These are phyloP conservation scores for Ramaria sp. DNA, from an alignment of 768 basidiomycete species.

Conservation along the genomic window DNA sequence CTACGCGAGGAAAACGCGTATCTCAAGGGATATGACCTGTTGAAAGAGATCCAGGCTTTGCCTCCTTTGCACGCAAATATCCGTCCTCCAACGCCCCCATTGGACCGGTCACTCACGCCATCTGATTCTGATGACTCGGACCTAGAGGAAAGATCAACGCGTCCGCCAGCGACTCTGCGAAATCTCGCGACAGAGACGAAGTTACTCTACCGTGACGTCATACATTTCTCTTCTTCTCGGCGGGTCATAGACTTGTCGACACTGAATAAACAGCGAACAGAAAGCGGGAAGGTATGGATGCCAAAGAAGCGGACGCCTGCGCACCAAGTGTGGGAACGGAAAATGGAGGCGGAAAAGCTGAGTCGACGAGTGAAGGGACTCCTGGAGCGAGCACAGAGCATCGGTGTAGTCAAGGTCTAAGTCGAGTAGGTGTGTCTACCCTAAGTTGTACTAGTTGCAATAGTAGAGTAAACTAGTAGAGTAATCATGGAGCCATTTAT, in stretches of 20 bases:
- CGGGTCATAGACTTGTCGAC: slow-evolving; percentile 75
- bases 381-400: slow-evolving; percentile 49
- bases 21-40: slow-evolving; percentile 85
- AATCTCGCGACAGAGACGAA: slow-evolving; percentile 76
- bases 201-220: slow-evolving; percentile 79
- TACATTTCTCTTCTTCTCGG: slow-evolving; percentile 72
- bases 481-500: neutral
- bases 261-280: slow-evolving; percentile 16
- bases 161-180: slow-evolving; percentile 33
- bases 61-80: slow-evolving; percentile 45
- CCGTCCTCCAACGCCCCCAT: slow-evolving; percentile 50
- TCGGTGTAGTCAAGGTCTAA: slow-evolving; percentile 15
- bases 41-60: slow-evolving; percentile 69
- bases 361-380: slow-evolving; percentile 59
- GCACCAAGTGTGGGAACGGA: slow-evolving; percentile 69
- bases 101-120: slow-evolving; percentile 43
- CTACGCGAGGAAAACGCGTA: slow-evolving; percentile 90
- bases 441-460: neutral
- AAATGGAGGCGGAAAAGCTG: slow-evolving; percentile 63
- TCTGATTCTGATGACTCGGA: slow-evolving; percentile 61
- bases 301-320: slow-evolving; percentile 74
- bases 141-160: slow-evolving; percentile 2
- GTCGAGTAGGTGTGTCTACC: neutral
- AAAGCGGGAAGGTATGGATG: slow-evolving; percentile 53
- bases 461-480: too few relatives aligned